Conservation (phyloP, 2,329 filamentous ascomycete species). For the Fusarium succisae region DNA sequence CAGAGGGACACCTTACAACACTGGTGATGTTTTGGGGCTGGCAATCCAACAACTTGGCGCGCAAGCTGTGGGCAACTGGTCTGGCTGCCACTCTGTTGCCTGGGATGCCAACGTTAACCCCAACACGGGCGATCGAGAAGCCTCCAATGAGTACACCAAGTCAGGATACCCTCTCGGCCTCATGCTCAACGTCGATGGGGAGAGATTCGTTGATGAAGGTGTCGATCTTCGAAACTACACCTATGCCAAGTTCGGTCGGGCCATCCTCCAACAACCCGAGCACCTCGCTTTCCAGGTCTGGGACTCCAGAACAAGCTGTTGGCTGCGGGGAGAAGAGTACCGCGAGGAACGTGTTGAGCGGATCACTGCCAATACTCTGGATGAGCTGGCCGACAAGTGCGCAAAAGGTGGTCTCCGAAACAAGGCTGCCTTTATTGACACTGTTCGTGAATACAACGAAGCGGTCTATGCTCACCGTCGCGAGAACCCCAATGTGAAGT, state of each 20-base stretch:
- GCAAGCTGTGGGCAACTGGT: conserved; percentile 3
- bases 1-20: conserved; percentile 40
- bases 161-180: conserved; percentile 13
- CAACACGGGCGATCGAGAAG: conserved; percentile 7
- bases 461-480: not conserved
- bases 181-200: conserved; percentile 9
- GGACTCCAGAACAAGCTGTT: conserved; percentile 1
- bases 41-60: conserved; percentile 2
- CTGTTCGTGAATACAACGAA: conserved; percentile 3
- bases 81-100: not conserved
- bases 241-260: conserved; percentile 13
- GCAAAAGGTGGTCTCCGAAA: not conserved
- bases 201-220: conserved; percentile 6
- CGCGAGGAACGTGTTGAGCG: conserved; percentile 14
- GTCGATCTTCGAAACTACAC: conserved; percentile 15
- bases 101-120: conserved; percentile 18
- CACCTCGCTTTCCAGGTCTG: conserved; percentile 13
- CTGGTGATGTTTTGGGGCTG: not conserved
- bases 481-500: not conserved
- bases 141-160: conserved; percentile 18
- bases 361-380: not conserved
- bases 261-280: conserved; percentile 17
- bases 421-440: not conserved
- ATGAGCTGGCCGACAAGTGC: conserved; percentile 2
- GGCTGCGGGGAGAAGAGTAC: conserved; percentile 12